These are phyloP conservation scores for Penicillium sp. DNA, from an alignment of 2,329 filamentous ascomycete genomes.

Conservation along the genomic window DNA sequence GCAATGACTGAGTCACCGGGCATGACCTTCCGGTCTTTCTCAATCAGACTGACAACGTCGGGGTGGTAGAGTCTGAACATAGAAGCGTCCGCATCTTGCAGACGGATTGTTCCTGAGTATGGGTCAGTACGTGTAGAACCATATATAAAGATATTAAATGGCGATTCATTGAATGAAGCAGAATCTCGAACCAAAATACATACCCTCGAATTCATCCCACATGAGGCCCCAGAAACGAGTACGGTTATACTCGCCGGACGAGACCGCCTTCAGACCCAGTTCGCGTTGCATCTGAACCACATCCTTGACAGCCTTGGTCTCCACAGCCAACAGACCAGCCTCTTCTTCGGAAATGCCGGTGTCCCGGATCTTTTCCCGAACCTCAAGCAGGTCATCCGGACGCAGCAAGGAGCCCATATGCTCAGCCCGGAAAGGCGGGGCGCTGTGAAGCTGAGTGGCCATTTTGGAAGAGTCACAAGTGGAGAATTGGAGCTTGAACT, in stretches of 20 bases:
- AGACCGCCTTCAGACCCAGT: constrained; percentile 25
- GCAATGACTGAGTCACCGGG: constrained; percentile 33
- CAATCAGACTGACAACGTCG: constrained; percentile 32
- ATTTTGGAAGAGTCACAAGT: constrained; percentile 6
- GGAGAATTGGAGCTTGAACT: not conserved
- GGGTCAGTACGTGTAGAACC: not conserved
- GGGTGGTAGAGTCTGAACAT: constrained; percentile 34
- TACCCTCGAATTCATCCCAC: constrained; percentile 30
- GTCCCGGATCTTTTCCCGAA: constrained; percentile 23
- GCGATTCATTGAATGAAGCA: not conserved
- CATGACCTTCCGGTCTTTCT: constrained; percentile 32
- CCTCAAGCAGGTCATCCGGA: constrained; percentile 22
- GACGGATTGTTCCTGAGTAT: constrained; percentile 46
- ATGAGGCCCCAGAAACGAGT: constrained; percentile 30
- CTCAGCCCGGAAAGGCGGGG: constrained; percentile 29
- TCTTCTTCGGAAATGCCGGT: constrained; percentile 23
- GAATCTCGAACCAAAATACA: not conserved
- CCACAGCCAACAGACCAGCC: constrained; percentile 22
- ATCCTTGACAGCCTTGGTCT: constrained; percentile 22
- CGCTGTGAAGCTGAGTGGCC: constrained; percentile 21
- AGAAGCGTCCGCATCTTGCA: constrained; percentile 30
- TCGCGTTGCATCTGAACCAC: constrained; percentile 28
- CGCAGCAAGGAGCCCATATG: constrained; percentile 29
- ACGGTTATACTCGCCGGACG: constrained; percentile 27
- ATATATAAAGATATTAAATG: too few species aligned